Evolutionary conservation across 176 grass and related monocot genomes (phyloP), one percentile per base, ranked within the genome.

Genomic region (Carex cristatella): DNA sequence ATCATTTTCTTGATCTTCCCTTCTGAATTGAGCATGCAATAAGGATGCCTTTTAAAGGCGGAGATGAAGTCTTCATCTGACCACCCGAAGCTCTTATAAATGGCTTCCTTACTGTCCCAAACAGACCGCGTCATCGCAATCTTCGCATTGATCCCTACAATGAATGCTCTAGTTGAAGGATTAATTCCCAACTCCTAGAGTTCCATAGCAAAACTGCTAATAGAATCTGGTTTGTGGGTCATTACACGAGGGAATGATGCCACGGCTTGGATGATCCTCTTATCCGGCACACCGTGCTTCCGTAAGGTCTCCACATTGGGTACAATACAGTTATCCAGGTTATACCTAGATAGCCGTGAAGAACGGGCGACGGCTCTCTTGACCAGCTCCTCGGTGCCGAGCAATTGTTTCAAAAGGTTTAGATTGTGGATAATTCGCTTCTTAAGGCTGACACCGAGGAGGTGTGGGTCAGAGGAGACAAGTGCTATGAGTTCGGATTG

Each of bases 61-160:
- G 40, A 11, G 3, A 55, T 64, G 35, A 91, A 67, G 28, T 90
- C 85, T 75, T 86, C 68, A 65, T 90, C 62, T 0, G 92, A 89
- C 94, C 94, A 92, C 4, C 92, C 92, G 12, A 91, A 75, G 48
- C 84, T 92, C 77, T 80, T 49, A 10, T 83, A 95, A 28, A 89
- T 85, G 5, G 70, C 28, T 28, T 88, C 7, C 86, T 87, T 93
- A 11, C 38, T n/a, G 0, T 91, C 65, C 89, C 89, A 91, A 23
- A 38, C 86, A 0, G 10, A 19, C 2, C 77, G 71, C n/a, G 71
- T 5, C 56, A 86, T 66, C 1, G 35, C 61, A 37, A 84, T 53
- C 10, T 91, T 73, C 7, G 90, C 48, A 10, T 80, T 65, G 62
- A 96, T 63, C 31, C 85, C 80, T 12, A 86, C 67, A 51, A 84